These are phyloP conservation scores for Fraxinus angustifolia DNA, from an alignment of 305 asterid species.

Conservation along the genomic window DNA sequence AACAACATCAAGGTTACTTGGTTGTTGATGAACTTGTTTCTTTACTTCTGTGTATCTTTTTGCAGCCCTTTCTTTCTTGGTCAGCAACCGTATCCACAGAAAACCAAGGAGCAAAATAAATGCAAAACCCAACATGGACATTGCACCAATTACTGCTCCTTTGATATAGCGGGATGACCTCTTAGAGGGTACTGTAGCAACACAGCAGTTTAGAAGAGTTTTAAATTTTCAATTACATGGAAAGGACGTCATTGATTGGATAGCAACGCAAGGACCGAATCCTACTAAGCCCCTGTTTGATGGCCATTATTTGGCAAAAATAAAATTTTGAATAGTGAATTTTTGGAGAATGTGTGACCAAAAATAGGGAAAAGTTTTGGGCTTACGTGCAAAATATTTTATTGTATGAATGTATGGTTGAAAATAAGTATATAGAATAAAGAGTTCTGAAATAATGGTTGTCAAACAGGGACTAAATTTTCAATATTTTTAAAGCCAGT, in stretches of 20 bases:
- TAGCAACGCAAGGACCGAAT: background rate
- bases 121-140: constrained; percentile 58
- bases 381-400: too few species aligned
- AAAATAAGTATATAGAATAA: too few species aligned
- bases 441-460: too few species aligned
- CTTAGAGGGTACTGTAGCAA: constrained; percentile 47
- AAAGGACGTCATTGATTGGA: background rate
- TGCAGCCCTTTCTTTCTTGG: constrained; percentile 86
- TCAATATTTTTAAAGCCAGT: too few species aligned
- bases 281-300: background rate
- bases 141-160: constrained; percentile 79
- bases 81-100: constrained; percentile 59
- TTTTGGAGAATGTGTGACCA: too few species aligned
- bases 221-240: background rate
- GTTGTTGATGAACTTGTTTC: constrained; percentile 76
- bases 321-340: too few species aligned
- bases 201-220: constrained; percentile 7
- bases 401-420: too few species aligned
- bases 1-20: constrained; percentile 44
- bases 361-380: too few species aligned
- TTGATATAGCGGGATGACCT: constrained; percentile 65
- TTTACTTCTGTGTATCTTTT: constrained; percentile 82
- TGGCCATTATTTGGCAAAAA: too few species aligned
- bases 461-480: background rate
- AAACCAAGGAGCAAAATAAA: constrained; percentile 53